Conservation (phyloP, 345 rosid species). For the Hevea brasiliensis region DNA sequence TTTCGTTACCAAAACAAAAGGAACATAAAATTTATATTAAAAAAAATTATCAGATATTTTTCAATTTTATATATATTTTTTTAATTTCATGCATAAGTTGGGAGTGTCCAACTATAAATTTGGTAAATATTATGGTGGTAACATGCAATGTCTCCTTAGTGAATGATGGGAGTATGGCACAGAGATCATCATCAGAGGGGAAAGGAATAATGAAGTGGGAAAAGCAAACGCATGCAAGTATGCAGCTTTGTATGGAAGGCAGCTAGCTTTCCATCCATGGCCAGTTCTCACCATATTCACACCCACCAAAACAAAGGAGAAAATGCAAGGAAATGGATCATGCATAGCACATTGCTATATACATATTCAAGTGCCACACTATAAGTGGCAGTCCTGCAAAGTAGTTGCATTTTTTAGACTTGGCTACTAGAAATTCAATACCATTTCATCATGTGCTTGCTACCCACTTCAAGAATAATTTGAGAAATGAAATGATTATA, state of each 20-base stretch:
- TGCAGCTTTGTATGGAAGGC: conserved; percentile 1
- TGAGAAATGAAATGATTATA: neutral
- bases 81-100: no score
- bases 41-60: no score
- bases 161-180: neutral
- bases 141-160: conserved; percentile 1
- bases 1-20: no score
- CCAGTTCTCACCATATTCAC: neutral
- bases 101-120: no score
- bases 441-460: neutral
- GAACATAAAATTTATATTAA: no score
- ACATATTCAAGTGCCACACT: neutral
- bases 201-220: no score
- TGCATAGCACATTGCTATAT: neutral
- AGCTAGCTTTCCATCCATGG: conserved; percentile 4
- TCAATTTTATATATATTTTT: no score
- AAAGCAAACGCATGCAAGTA: neutral
- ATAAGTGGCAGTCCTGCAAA: conserved; percentile 1
- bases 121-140: neutral
- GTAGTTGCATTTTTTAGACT: conserved; percentile 2
- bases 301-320: neutral
- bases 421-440: neutral
- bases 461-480: neutral
- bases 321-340: neutral
- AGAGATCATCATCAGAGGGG: neutral